A percentile compares a stretch with the other conserved stretches of the same genome.
Evolutionary conservation across 2,329 filamentous ascomycete genomes (phyloP).

Genomic region (Hawksworthiomyces lignivorus): DNA sequence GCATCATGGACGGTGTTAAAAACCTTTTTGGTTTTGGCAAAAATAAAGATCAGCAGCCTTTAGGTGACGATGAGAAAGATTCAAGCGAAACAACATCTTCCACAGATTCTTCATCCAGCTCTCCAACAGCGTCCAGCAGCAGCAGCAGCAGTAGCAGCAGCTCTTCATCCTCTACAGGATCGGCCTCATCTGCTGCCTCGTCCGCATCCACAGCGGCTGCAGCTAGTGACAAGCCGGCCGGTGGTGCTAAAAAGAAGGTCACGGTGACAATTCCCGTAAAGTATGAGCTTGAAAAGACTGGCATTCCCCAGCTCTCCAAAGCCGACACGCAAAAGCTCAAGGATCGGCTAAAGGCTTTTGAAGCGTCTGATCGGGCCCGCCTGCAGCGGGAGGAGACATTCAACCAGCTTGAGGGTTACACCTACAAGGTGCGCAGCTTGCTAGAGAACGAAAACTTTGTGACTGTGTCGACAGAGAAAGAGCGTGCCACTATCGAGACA

Average conservation of each 20-base stretch:
- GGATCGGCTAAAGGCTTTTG: slow-evolving; percentile 74
- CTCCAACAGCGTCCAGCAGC: slow-evolving; percentile 20
- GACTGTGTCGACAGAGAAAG: slow-evolving; percentile 58
- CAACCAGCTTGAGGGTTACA: slow-evolving; percentile 89
- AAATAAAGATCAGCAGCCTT: slow-evolving; percentile 64
- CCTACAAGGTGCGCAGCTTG: slow-evolving; percentile 80
- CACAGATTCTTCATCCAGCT: slow-evolving; percentile 27
- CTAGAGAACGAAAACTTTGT: slow-evolving; percentile 71
- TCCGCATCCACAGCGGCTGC: slow-evolving; percentile 10
- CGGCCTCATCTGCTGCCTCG: slow-evolving; percentile 11
- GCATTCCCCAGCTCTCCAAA: slow-evolving; percentile 41
- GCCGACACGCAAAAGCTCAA: slow-evolving; percentile 45
- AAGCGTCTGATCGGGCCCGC: slow-evolving; percentile 73
- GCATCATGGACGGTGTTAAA: slow-evolving; percentile 89
- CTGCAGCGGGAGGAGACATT: slow-evolving; percentile 74
- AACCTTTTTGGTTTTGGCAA: slow-evolving; percentile 91
- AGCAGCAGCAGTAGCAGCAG: slow-evolving; percentile 31
- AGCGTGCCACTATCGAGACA: slow-evolving; percentile 59
- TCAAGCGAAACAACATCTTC: slow-evolving; percentile 18
- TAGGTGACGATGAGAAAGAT: slow-evolving; percentile 38
- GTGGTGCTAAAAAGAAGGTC: slow-evolving; percentile 49
- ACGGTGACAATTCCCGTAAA: slow-evolving; percentile 47
- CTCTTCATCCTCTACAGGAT: slow-evolving; percentile 19
- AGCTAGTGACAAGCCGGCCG: slow-evolving; percentile 11
- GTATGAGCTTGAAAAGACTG: slow-evolving; percentile 40